Percentiles rank a stretch among this genome's conserved stretches.
phyloP scores from a whole-genome alignment of 2,329 filamentous ascomycete genomes.

The Ciborinia camelliae region DNA sequence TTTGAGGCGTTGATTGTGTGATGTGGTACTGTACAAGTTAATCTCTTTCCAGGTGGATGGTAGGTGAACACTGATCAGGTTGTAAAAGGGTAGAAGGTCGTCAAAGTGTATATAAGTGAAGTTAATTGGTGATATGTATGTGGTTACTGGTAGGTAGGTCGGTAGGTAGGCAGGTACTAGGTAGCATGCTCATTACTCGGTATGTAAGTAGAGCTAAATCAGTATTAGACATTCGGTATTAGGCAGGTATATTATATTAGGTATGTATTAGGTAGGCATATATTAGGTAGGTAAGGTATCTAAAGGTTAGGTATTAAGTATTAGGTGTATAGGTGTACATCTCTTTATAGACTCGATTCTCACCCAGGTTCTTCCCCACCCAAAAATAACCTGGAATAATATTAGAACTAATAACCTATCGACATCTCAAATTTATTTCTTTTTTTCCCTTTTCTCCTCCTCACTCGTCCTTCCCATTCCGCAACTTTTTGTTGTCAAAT shows the following conservation, averaged over 20 bases:
- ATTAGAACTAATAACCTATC: slow-evolving; percentile 15
- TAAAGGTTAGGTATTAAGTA: too few species aligned
- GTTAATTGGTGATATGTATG: neutral
- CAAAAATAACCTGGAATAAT: neutral
- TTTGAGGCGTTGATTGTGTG: slow-evolving; percentile 8
- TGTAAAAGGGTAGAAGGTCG: neutral
- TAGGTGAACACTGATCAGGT: slow-evolving; percentile 2
- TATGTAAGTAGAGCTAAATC: neutral
- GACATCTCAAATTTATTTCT: slow-evolving; percentile 18
- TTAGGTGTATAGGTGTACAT: neutral
- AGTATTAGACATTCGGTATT: too few species aligned
- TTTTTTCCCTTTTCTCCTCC: neutral
- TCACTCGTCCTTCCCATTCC: neutral
- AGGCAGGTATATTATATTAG: too few species aligned
- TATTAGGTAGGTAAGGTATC: too few species aligned
- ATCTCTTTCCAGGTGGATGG: slow-evolving; percentile 9
- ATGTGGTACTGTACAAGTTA: neutral
- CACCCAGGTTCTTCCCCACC: slow-evolving; percentile 6
- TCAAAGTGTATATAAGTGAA: neutral
- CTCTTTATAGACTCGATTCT: too few species aligned
- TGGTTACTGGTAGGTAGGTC: too few species aligned
- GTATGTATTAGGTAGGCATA: neutral
- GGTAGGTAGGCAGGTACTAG: too few species aligned
- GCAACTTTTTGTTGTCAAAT: slow-evolving; percentile 6
- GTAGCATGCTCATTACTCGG: too few species aligned